Conservation (phyloP, 148 eudicot genomes). For the Chenopodium suecicum region DNA sequence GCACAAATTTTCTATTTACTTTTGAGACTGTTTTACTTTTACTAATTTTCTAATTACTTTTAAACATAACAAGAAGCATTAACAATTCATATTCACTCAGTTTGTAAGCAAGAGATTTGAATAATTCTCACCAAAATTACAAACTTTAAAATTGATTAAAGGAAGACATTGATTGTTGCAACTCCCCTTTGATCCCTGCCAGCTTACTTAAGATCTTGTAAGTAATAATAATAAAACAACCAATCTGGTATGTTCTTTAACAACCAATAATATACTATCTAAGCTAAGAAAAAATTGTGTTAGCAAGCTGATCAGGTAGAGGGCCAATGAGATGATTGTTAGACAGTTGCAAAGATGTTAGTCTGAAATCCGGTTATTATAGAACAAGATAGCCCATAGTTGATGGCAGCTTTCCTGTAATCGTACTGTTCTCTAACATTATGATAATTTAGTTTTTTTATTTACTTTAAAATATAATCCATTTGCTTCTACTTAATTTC, state of each 20-base stretch:
- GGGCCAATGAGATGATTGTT: constrained; percentile 48
- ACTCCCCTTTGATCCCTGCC: constrained; percentile 54
- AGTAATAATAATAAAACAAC: constrained; percentile 23
- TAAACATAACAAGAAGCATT: too few relatives aligned
- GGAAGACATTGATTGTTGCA: constrained; percentile 44
- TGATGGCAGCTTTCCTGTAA: constrained; percentile 51
- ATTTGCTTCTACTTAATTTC: too few relatives aligned
- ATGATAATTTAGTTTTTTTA: constrained; percentile 1
- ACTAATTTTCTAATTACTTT: too few relatives aligned
- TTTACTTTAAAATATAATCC: too few relatives aligned
- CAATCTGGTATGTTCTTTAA: constrained; percentile 46
- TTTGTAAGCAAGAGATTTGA: too few relatives aligned
- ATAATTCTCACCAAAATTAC: too few relatives aligned
- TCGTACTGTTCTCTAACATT: constrained; percentile 47
- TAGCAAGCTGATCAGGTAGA: constrained; percentile 36
- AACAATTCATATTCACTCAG: too few relatives aligned
- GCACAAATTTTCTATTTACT: too few relatives aligned
- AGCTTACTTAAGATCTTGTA: constrained; percentile 41
- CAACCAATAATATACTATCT: constrained; percentile 49
- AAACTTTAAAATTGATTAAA: neutral
- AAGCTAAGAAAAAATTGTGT: constrained; percentile 11
- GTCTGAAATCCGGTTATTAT: constrained; percentile 44
- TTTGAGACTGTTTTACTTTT: too few relatives aligned
- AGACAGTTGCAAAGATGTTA: constrained; percentile 49
- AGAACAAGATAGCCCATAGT: constrained; percentile 50